Conservation (phyloP, 352 stramenopile genomes). For the Aphanomyces cochlioides region DNA sequence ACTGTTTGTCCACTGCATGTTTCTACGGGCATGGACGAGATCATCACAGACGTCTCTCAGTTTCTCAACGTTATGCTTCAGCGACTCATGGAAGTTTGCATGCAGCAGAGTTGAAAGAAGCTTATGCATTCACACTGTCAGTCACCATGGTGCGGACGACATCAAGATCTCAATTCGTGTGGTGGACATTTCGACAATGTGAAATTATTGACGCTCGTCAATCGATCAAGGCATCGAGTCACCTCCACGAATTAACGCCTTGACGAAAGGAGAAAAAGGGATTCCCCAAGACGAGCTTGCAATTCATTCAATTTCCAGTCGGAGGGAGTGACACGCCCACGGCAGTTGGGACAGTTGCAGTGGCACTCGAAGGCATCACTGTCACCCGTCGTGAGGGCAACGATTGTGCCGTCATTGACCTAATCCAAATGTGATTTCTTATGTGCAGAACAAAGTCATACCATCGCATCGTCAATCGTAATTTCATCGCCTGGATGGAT, state of each 20-base stretch:
- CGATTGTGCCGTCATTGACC: conserved; percentile 23
- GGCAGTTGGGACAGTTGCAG: conserved; percentile 18
- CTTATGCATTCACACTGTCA: too few species aligned
- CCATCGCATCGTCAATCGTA: conserved; percentile 31
- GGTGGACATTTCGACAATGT: too few species aligned
- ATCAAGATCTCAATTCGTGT: too few species aligned
- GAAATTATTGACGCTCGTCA: too few species aligned
- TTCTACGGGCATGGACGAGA: too few species aligned
- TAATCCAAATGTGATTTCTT: neutral
- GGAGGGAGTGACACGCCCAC: conserved; percentile 21
- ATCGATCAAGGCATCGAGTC: too few species aligned
- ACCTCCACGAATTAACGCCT: neutral
- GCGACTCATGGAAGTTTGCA: too few species aligned
- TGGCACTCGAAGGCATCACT: conserved; percentile 24
- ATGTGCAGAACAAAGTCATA: neutral
- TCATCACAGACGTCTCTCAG: too few species aligned
- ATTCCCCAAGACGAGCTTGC: conserved; percentile 9
- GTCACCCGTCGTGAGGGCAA: neutral
- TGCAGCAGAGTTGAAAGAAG: too few species aligned
- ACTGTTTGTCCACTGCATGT: too few species aligned
- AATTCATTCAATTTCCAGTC: conserved; percentile 18
- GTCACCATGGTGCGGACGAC: too few species aligned
- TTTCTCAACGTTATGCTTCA: too few species aligned
- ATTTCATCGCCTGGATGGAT: conserved; percentile 29
- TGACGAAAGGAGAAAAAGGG: conserved; percentile 27